Base-by-base conservation (phyloP, 2,329 filamentous ascomycete species). In the Penicillium hordei region DNA sequence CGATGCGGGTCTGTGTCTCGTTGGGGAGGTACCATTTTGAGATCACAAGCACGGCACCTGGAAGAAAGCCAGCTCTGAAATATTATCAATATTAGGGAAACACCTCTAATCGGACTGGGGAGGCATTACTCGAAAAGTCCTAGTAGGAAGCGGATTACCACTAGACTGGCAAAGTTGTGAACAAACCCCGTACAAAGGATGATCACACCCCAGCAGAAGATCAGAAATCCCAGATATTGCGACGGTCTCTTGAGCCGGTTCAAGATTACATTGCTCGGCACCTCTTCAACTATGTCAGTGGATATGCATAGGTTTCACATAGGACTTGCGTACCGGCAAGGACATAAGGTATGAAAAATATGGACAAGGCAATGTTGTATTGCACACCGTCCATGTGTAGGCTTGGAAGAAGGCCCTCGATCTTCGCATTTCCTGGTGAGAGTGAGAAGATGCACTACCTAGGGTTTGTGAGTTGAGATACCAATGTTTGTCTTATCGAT, bases 271-370 rank as follows among this genome's bases (percentile, higher is more conserved):
- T 68, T 66, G 45, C 64, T 66, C 5, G 65, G 62, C 1, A 69
- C 64, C 63, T 69, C 66, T 68, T 52, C 63, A 69, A 10, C 81
- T 15, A 80, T 66, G 82, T 82, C 87, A 95, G 93, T 15, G 2
- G 21, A 70, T 42, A 92, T 92, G 45, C 82, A 77, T 4, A 89
- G 88, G 49, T 92, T 83, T 71, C 92, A 93, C 48, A 90, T 76
- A 21, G 86, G 88, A 0, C 90, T 90, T 1, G 65, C 27, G 59
- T 62, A 65, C 92, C 89, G 60, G 89, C 90, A 27, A 91, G 74
- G 17, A 89, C 81, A 70, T 94, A 94, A 1, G 88, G 90, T 46
- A 93, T 80, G 76, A 93, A 94, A 77, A 94, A 93, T 64, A 93
- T 87, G 31, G 88, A 88, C 8, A 95, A 79, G 0, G 86, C 84